Conservation (phyloP, 768 basidiomycete genomes). For the Lyophyllum semitale region DNA sequence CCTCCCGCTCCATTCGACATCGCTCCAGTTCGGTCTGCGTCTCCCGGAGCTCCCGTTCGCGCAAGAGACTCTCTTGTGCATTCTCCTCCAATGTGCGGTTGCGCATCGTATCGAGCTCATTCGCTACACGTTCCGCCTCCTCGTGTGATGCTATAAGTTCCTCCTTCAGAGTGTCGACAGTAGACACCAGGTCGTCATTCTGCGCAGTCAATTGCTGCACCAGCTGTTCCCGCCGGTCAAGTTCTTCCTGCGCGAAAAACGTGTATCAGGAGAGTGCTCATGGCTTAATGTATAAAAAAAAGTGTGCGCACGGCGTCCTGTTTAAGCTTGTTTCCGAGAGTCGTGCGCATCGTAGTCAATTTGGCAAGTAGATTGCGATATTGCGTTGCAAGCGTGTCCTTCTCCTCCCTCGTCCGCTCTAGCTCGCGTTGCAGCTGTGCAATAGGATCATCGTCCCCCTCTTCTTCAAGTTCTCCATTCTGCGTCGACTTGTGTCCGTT, state of each 20-base stretch:
- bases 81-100: slow-evolving; percentile 64
- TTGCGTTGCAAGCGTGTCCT: slow-evolving; percentile 82
- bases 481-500: slow-evolving; percentile 30
- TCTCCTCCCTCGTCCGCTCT: slow-evolving; percentile 76
- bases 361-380: slow-evolving; percentile 86
- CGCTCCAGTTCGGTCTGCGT: slow-evolving; percentile 85
- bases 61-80: slow-evolving; percentile 66
- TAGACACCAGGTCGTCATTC: slow-evolving; percentile 70
- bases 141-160: slow-evolving; percentile 79
- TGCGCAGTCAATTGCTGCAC: slow-evolving; percentile 78
- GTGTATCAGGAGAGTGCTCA: slow-evolving; percentile 14
- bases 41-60: slow-evolving; percentile 83
- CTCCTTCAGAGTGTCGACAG: slow-evolving; percentile 76
- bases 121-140: slow-evolving; percentile 70
- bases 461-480: slow-evolving; percentile 33
- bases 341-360: slow-evolving; percentile 90
- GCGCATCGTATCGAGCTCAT: slow-evolving; percentile 71
- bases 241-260: slow-evolving; percentile 79
- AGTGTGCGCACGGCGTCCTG: slow-evolving; percentile 82
- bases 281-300: neutral
- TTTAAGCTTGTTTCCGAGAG: slow-evolving; percentile 90
- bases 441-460: slow-evolving; percentile 50
- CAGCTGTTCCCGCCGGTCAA: slow-evolving; percentile 87
- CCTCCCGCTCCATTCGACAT: slow-evolving; percentile 76
- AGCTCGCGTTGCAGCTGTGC: slow-evolving; percentile 74